phyloP scores from a whole-genome alignment of 2,329 filamentous ascomycete genomes.

The Pseudogymnoascus sp. region DNA sequence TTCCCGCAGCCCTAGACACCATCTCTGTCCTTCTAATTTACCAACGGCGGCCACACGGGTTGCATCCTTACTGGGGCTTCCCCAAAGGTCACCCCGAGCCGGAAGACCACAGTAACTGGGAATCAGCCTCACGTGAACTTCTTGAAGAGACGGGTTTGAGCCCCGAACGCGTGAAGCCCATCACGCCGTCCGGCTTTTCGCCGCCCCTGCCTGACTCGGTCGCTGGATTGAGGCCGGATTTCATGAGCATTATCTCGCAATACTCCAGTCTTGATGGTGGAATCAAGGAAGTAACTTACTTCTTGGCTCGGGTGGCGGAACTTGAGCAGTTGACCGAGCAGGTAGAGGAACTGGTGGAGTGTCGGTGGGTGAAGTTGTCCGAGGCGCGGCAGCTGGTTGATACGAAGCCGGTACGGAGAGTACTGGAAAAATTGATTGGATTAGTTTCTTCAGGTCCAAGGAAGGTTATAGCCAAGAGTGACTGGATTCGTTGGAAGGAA shows the following conservation, averaged over 20 bases:
- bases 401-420: not conserved
- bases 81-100: not conserved
- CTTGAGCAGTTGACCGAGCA: not conserved
- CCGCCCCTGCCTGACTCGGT: not conserved
- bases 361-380: not conserved
- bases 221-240: not conserved
- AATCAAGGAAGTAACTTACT: not conserved
- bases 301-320: not conserved
- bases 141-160: not conserved
- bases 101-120: not conserved
- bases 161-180: not conserved
- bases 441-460: not conserved
- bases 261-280: not conserved
- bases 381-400: not conserved
- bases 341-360: not conserved
- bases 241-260: not conserved
- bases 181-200: not conserved
- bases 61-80: not conserved
- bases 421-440: not conserved
- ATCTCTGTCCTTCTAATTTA: not conserved
- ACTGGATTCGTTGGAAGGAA: slow-evolving; percentile 1
- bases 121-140: slow-evolving; percentile 2
- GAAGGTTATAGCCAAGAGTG: not conserved
- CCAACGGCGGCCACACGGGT: not conserved
- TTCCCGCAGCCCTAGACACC: not conserved